Evolutionary conservation across 2,329 filamentous ascomycete genomes (phyloP).

Genomic region (Talaromyces sp.): DNA sequence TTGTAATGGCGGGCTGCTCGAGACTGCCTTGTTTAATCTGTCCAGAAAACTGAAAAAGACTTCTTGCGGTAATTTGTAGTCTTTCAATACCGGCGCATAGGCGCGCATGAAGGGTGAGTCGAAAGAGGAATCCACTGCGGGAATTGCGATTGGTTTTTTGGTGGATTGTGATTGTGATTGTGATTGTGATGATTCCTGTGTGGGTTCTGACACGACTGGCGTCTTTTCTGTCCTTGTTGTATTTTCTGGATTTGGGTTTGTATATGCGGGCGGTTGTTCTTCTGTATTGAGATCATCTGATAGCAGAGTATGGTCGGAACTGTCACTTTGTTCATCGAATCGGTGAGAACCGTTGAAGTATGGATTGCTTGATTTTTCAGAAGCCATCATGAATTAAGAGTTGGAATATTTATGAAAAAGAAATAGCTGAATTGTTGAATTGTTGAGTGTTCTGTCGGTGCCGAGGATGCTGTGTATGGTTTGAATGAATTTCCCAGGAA

Average conservation of each 20-base stretch:
- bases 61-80: conserved; percentile 14
- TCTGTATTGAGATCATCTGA: neutral
- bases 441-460: neutral
- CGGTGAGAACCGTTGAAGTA: neutral
- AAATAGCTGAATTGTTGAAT: neutral
- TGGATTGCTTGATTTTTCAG: conserved; percentile 1
- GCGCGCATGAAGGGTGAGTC: conserved; percentile 15
- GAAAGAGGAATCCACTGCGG: conserved; percentile 7
- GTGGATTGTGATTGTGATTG: neutral
- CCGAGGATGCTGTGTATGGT: neutral
- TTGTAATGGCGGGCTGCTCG: conserved; percentile 29
- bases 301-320: neutral
- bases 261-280: conserved; percentile 9
- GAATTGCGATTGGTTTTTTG: conserved; percentile 12
- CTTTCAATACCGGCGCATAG: conserved; percentile 11
- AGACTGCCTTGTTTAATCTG: conserved; percentile 28
- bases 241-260: neutral
- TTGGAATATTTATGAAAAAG: too few relatives aligned
- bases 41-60: conserved; percentile 29
- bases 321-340: neutral
- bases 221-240: neutral
- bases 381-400: neutral
- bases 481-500: neutral
- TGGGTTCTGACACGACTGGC: neutral
- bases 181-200: neutral